Conservation (phyloP, 345 rosid species). For the Erucastrum elatum region DNA sequence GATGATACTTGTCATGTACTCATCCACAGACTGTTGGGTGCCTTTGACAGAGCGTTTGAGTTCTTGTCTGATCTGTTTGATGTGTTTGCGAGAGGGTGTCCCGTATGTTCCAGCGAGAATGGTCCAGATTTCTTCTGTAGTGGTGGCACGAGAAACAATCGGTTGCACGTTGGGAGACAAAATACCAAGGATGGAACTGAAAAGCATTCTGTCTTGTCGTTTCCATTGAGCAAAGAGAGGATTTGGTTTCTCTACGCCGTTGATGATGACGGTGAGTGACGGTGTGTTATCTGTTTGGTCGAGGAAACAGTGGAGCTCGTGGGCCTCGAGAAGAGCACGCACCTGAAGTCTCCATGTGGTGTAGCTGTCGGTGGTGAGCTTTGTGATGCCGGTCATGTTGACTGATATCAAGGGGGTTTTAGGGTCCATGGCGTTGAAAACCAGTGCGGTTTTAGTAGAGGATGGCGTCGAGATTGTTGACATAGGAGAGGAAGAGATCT, state of each 20-base stretch:
- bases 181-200: slow-evolving; percentile 24
- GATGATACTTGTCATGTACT: background rate
- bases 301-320: background rate
- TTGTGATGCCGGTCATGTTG: background rate
- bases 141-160: slow-evolving; percentile 41
- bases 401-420: background rate
- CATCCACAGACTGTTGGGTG: background rate
- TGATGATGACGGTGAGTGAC: background rate
- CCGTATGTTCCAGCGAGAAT: background rate
- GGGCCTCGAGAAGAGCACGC: background rate
- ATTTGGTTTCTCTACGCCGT: background rate
- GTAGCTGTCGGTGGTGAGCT: background rate
- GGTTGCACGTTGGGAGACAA: slow-evolving; percentile 45
- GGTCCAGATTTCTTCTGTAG: slow-evolving; percentile 26
- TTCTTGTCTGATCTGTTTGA: background rate
- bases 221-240: background rate
- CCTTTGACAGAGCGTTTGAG: background rate
- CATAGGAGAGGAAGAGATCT: background rate
- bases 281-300: background rate
- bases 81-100: background rate
- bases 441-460: background rate
- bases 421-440: background rate
- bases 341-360: background rate
- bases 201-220: background rate
- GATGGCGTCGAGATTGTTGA: background rate